Conservation (phyloP, 2,329 filamentous ascomycete genomes). For the Knufia petricola region DNA sequence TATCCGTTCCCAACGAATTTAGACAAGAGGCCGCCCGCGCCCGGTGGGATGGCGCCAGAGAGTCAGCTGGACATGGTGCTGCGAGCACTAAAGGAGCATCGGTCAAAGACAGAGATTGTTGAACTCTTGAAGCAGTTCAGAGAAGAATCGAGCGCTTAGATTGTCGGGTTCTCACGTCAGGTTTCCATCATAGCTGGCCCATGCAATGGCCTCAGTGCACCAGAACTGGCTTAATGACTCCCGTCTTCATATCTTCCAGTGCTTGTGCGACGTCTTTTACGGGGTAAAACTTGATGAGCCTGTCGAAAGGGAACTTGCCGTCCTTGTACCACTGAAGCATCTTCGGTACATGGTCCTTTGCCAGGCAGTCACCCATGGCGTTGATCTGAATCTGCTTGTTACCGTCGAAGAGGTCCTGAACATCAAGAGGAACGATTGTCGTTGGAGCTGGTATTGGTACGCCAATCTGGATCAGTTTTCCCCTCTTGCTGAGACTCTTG, state of each 20-base stretch:
- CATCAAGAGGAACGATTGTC: slow-evolving; percentile 30
- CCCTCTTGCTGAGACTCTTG: slow-evolving; percentile 35
- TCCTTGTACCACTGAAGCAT: slow-evolving; percentile 42
- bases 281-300: slow-evolving; percentile 36
- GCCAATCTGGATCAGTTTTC: slow-evolving; percentile 44
- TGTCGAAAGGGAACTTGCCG: slow-evolving; percentile 40
- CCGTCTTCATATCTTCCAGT: slow-evolving; percentile 23
- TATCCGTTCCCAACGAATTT: slow-evolving; percentile 56
- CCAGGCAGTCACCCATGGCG: slow-evolving; percentile 37
- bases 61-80: slow-evolving; percentile 48
- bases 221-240: slow-evolving; percentile 25
- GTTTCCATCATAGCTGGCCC: neutral
- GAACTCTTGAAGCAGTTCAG: slow-evolving; percentile 32
- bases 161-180: slow-evolving; percentile 19
- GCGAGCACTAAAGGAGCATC: slow-evolving; percentile 35
- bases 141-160: slow-evolving; percentile 26
- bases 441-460: slow-evolving; percentile 36
- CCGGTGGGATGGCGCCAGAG: slow-evolving; percentile 50
- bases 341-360: slow-evolving; percentile 34
- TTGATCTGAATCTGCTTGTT: slow-evolving; percentile 43
- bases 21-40: slow-evolving; percentile 46
- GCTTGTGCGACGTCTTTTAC: slow-evolving; percentile 25
- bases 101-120: slow-evolving; percentile 34
- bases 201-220: slow-evolving; percentile 16
- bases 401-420: slow-evolving; percentile 38